Evolutionary conservation across 1,139 yeast genomes (phyloP).

Genomic region (Kodamaea arcana): DNA sequence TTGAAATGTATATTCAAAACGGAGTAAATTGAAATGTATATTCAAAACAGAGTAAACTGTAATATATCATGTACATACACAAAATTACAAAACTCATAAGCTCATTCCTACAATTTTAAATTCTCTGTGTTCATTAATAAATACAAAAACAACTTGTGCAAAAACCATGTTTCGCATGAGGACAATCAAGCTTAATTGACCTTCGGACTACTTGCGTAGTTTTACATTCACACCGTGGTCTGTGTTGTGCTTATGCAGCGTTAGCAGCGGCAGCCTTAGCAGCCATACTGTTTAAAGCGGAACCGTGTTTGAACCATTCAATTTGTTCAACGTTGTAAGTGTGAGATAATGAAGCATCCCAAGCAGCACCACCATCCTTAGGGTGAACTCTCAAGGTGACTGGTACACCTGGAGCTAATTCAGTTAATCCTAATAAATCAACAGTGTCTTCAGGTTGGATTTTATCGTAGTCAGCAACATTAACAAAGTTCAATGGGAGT

Average conservation of each 20-base stretch:
- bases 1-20: no score
- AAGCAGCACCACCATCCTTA: constrained; percentile 67
- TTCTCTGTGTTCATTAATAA: constrained; percentile 1
- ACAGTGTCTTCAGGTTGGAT: constrained; percentile 87
- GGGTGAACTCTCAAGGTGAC: constrained; percentile 88
- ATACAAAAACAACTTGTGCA: not conserved
- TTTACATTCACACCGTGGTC: no score
- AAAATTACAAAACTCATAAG: no score
- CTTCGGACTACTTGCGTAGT: no score
- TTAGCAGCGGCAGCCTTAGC: constrained; percentile 21
- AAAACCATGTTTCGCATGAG: no score
- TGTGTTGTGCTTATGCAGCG: constrained; percentile 2
- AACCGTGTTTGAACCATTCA: constrained; percentile 99
- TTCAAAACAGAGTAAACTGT: no score
- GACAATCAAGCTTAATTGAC: no score
- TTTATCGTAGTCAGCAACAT: constrained; percentile 89
- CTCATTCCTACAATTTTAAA: no score
- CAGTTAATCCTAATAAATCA: constrained; percentile 80
- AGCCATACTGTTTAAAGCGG: constrained; percentile 98
- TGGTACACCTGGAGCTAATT: constrained; percentile 90
- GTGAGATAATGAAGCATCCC: constrained; percentile 90
- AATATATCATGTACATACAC: no score
- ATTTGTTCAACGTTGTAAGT: constrained; percentile 95
- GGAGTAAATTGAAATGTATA: no score
- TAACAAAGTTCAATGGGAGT: constrained; percentile 89